A percentile compares a stretch with the other conserved stretches of the same genome.
phyloP scores from a whole-genome alignment of 495 filamentous ascomycete species.

The Jackrogersella minutella region DNA sequence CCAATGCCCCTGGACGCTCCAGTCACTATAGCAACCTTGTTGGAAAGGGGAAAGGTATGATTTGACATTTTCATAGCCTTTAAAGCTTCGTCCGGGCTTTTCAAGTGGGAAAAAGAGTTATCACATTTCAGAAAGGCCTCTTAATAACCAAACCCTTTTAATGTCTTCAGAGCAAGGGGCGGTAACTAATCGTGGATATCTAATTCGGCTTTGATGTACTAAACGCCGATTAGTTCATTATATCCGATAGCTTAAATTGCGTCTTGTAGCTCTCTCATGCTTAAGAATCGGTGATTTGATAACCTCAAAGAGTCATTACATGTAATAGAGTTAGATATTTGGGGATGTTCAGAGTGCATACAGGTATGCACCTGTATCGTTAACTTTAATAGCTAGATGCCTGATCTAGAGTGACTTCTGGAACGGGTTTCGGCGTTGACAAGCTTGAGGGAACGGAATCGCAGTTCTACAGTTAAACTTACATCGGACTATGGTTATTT shows the following conservation, averaged over 20 bases:
- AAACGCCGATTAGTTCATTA: conserved; percentile 21
- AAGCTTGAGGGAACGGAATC: too few species aligned
- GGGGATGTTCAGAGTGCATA: too few species aligned
- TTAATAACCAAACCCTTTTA: not conserved
- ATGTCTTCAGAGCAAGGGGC: not conserved
- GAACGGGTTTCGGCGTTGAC: too few species aligned
- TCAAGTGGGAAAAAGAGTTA: not conserved
- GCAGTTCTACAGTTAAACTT: too few species aligned
- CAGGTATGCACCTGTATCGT: too few species aligned
- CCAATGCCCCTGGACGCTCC: conserved; percentile 77
- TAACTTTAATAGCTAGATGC: too few species aligned
- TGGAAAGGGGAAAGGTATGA: conserved; percentile 27
- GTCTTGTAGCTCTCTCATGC: not conserved
- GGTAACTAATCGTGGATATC: not conserved
- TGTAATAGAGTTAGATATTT: too few species aligned
- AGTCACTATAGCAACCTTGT: conserved; percentile 59
- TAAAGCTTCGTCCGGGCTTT: not conserved
- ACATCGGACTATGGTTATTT: not conserved
- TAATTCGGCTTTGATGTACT: conserved; percentile 21
- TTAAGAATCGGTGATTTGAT: not conserved
- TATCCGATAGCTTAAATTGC: conserved; percentile 14
- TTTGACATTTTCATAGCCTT: conserved; percentile 23
- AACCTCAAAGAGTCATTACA: not conserved
- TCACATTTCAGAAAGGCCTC: not conserved
- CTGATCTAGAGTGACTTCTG: too few species aligned